These are phyloP conservation scores for Aleurites moluccanus DNA, from an alignment of 441 rosid genomes.

Conservation along the genomic window DNA sequence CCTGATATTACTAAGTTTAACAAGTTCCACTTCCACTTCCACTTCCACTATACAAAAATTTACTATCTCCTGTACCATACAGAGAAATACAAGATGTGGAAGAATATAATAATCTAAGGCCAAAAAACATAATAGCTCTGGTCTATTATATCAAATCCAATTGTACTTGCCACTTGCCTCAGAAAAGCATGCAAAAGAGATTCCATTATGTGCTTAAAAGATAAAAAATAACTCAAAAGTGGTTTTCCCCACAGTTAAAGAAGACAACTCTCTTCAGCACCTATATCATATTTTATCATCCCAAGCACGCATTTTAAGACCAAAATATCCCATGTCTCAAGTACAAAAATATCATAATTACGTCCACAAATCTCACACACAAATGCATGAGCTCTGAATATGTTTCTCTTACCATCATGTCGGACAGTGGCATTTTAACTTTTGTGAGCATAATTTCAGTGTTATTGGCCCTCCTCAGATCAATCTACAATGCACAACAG, in stretches of 20 bases:
- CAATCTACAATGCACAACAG: constrained; percentile 55
- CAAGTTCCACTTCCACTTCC: constrained; percentile 13
- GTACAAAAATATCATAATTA: constrained; percentile 2
- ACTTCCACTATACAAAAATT: not conserved
- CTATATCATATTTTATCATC: not conserved
- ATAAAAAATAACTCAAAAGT: not conserved
- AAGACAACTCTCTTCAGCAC: not conserved
- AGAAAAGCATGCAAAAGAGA: not conserved
- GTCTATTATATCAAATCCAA: constrained; percentile 2
- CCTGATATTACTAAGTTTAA: not conserved
- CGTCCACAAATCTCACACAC: constrained; percentile 2
- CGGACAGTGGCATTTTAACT: constrained; percentile 97
- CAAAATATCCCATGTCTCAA: constrained; percentile 12
- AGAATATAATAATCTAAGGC: not conserved
- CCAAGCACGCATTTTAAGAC: constrained; percentile 8
- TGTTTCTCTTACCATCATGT: constrained; percentile 88
- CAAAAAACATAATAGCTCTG: not conserved
- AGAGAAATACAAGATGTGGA: not conserved
- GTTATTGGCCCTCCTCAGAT: constrained; percentile 96
- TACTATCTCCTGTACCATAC: not conserved
- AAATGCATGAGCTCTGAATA: constrained; percentile 10
- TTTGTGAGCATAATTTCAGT: constrained; percentile 99
- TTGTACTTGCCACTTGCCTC: not conserved
- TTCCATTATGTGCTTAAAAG: not conserved
- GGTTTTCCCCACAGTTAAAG: not conserved